Evolutionary conservation across 75 land plant species (phyloP).

Genomic region (Cunninghamia lanceolata): DNA sequence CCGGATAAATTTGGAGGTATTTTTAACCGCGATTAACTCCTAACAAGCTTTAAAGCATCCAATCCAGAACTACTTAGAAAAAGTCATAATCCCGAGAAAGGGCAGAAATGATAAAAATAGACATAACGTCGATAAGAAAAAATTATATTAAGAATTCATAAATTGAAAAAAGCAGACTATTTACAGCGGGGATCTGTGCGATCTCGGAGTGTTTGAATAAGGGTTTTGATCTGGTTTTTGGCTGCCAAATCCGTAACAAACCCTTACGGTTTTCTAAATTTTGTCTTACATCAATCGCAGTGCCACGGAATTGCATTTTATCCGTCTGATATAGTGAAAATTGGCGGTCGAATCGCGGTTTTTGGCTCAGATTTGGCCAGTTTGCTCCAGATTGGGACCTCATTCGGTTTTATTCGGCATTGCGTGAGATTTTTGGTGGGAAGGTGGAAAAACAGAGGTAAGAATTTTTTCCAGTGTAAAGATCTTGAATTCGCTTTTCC

Average conservation of each 20-base stretch:
- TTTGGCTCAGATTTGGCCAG: neutral
- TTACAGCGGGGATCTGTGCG: neutral
- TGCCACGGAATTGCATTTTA: neutral
- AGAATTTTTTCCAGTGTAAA: neutral
- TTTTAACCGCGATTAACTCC: neutral
- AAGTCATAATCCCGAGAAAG: neutral
- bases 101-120: neutral
- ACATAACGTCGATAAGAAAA: neutral
- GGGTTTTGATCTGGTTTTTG: constrained; percentile 7
- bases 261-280: neutral
- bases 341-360: neutral
- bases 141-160: neutral
- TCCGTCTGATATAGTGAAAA: neutral
- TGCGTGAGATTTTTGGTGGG: neutral
- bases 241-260: neutral
- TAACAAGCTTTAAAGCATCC: neutral
- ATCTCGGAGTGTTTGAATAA: neutral
- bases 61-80: neutral
- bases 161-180: neutral
- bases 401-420: neutral
- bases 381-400: neutral
- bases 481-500: neutral
- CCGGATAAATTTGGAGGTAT: neutral
- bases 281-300: neutral
- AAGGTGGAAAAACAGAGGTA: neutral